Conservation (phyloP, 257 asterid genomes). For the Fraxinus quadrangulata region DNA sequence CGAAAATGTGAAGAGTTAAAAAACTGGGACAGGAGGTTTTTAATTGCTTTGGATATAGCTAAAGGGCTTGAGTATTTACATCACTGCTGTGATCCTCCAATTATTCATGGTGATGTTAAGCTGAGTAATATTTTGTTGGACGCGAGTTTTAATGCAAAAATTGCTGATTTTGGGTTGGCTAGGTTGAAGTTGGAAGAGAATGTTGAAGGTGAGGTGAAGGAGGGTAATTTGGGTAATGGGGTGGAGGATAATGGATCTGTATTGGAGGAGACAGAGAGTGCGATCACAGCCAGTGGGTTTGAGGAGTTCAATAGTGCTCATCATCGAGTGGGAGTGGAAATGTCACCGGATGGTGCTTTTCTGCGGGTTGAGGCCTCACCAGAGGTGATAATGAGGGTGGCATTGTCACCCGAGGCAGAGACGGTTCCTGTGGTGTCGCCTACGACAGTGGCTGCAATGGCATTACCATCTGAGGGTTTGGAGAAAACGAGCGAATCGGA, state of each 20-base stretch:
- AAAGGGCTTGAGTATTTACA: slow-evolving; percentile 89
- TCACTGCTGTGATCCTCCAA: slow-evolving; percentile 83
- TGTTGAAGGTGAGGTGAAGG: slow-evolving; percentile 63
- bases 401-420: slow-evolving; percentile 56
- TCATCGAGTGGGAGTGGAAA: slow-evolving; percentile 45
- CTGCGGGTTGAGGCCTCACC: slow-evolving; percentile 63
- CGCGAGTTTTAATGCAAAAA: slow-evolving; percentile 61
- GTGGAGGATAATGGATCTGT: slow-evolving; percentile 69
- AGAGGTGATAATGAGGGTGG: slow-evolving; percentile 48
- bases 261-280: slow-evolving; percentile 84
- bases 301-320: slow-evolving; percentile 38
- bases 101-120: slow-evolving; percentile 87
- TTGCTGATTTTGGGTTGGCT: slow-evolving; percentile 93
- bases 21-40: slow-evolving; percentile 69
- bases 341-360: slow-evolving; percentile 70
- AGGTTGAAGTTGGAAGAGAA: slow-evolving; percentile 74
- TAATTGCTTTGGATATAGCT: slow-evolving; percentile 71
- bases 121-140: slow-evolving; percentile 83
- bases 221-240: slow-evolving; percentile 40
- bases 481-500: slow-evolving; percentile 72
- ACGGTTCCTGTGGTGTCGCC: slow-evolving; percentile 62
- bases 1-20: slow-evolving; percentile 68
- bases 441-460: slow-evolving; percentile 65
- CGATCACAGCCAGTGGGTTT: slow-evolving; percentile 54
- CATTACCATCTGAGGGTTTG: slow-evolving; percentile 60